phyloP scores from a whole-genome alignment of 2,329 filamentous ascomycete genomes.

The Cladosporium colombiae region DNA sequence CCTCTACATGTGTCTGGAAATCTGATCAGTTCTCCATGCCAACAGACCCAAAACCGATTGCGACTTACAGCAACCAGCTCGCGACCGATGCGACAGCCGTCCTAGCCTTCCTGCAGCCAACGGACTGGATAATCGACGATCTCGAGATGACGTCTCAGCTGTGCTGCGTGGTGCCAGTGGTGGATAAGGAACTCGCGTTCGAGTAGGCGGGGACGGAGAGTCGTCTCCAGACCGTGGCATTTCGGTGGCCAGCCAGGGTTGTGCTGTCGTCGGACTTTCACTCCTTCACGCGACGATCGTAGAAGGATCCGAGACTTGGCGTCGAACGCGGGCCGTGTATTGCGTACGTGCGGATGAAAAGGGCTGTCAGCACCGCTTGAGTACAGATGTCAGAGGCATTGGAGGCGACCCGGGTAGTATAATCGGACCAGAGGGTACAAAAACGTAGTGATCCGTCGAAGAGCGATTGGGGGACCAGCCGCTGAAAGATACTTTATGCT shows the following conservation, averaged over 20 bases:
- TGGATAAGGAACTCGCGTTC: conserved; percentile 36
- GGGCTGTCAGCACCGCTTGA: neutral
- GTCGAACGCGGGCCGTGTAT: conserved; percentile 5
- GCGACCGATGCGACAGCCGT: conserved; percentile 54
- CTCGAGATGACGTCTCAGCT: neutral
- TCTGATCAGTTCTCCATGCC: neutral
- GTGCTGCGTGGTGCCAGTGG: conserved; percentile 34
- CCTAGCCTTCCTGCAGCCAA: conserved; percentile 32
- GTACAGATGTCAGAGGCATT: conserved; percentile 2
- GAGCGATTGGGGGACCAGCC: neutral
- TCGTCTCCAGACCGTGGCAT: conserved; percentile 27
- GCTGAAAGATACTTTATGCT: conserved; percentile 19
- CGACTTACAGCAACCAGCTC: conserved; percentile 56
- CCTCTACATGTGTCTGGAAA: conserved; percentile 37
- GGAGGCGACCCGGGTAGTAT: conserved; percentile 4
- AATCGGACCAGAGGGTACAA: neutral
- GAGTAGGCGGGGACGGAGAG: conserved; percentile 21
- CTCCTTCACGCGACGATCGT: conserved; percentile 18
- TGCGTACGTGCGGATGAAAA: neutral
- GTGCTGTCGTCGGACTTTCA: neutral
- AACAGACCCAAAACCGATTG: neutral
- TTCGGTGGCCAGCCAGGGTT: conserved; percentile 13
- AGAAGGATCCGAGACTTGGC: conserved; percentile 6
- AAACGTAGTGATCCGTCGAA: neutral
- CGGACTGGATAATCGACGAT: conserved; percentile 32